Evolutionary conservation across 495 filamentous ascomycete species (phyloP).

Genomic region (Talaromyces trachyspermus): DNA sequence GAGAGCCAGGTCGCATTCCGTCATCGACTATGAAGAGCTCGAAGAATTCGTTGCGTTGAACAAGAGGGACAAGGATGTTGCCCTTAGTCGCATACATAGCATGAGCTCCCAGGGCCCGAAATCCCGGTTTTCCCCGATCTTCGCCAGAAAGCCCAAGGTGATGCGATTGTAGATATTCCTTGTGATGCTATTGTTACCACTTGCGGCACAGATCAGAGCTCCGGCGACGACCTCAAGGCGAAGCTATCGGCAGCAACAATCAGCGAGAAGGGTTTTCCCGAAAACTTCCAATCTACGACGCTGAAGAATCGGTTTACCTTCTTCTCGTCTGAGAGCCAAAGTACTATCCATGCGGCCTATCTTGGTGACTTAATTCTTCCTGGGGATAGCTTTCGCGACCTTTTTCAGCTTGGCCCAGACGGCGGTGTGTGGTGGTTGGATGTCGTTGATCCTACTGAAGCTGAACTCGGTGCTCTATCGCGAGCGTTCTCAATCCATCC

Average conservation of each 20-base stretch:
- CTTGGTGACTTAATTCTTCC: slow-evolving; percentile 81
- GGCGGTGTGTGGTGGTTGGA: slow-evolving; percentile 92
- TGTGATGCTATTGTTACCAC: slow-evolving; percentile 19
- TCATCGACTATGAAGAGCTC: slow-evolving; percentile 81
- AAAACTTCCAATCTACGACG: slow-evolving; percentile 33
- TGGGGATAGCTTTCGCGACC: slow-evolving; percentile 78
- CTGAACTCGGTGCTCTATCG: slow-evolving; percentile 80
- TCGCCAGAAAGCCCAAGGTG: slow-evolving; percentile 30
- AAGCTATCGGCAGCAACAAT: slow-evolving; percentile 19
- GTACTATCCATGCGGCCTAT: slow-evolving; percentile 82
- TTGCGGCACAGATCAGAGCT: slow-evolving; percentile 17
- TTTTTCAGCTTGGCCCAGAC: slow-evolving; percentile 73
- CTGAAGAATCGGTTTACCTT: slow-evolving; percentile 82
- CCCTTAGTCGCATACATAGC: slow-evolving; percentile 41
- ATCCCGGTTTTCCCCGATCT: slow-evolving; percentile 60
- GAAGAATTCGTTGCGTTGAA: slow-evolving; percentile 75
- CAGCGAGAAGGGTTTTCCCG: slow-evolving; percentile 26
- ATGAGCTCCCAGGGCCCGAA: slow-evolving; percentile 42
- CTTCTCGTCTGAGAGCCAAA: slow-evolving; percentile 89
- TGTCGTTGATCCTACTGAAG: slow-evolving; percentile 80
- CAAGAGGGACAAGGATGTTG: slow-evolving; percentile 30
- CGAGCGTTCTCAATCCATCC: slow-evolving; percentile 90
- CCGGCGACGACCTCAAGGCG: slow-evolving; percentile 18
- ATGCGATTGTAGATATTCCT: slow-evolving; percentile 19
- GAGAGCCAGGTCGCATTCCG: slow-evolving; percentile 48